Evolutionary conservation across 441 rosid genomes (phyloP).

Genomic region (Manihot esculenta): DNA sequence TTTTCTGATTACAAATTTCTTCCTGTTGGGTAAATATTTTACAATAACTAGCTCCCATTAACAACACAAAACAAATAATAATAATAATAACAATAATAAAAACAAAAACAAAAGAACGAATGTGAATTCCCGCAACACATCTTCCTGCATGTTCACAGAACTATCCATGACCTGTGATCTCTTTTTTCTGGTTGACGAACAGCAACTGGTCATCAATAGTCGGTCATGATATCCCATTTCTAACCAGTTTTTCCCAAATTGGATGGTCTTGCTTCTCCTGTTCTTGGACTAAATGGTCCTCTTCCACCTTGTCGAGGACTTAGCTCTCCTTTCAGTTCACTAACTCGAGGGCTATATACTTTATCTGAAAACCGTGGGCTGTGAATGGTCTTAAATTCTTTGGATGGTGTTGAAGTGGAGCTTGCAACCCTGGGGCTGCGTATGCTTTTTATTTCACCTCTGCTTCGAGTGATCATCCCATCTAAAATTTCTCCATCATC

Average conservation of each 20-base stretch:
- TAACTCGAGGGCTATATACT: conserved; percentile 52
- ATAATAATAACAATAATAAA: too few species aligned
- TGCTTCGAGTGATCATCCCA: conserved; percentile 61
- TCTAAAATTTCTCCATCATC: conserved; percentile 61
- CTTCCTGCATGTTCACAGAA: not conserved
- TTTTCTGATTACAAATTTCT: not conserved
- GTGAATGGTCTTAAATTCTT: conserved; percentile 46
- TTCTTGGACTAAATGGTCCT: conserved; percentile 64
- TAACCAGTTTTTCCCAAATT: conserved; percentile 64
- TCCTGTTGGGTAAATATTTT: not conserved
- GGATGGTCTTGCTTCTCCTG: conserved; percentile 49
- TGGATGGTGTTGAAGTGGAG: conserved; percentile 41
- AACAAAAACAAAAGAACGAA: not conserved
- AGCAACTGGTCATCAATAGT: not conserved
- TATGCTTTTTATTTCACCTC: conserved; percentile 58
- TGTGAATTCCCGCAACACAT: not conserved
- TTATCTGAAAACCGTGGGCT: conserved; percentile 61
- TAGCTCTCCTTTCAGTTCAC: conserved; percentile 49
- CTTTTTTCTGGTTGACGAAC: not conserved
- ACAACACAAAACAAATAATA: too few species aligned
- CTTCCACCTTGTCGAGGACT: conserved; percentile 54
- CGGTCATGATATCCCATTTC: not conserved
- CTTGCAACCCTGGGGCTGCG: conserved; percentile 51
- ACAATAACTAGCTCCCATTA: not conserved
- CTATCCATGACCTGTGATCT: not conserved